Percentiles rank a stretch among this genome's conserved stretches.
These are phyloP conservation scores for Pleurotus djamor DNA, from an alignment of 768 basidiomycete genomes.

Conservation along the genomic window DNA sequence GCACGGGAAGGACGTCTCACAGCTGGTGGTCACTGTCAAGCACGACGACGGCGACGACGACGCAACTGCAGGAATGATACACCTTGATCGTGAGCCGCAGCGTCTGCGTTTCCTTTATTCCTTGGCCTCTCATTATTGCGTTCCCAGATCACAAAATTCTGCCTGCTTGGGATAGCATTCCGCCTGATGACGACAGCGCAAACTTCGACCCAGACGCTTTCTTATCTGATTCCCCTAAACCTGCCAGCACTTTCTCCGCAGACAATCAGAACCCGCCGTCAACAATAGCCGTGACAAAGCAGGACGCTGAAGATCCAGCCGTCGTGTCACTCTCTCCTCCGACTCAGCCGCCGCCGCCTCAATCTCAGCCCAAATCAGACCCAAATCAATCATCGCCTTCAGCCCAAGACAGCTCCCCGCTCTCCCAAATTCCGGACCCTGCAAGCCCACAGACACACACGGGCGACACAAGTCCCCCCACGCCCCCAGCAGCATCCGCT, in stretches of 20 bases:
- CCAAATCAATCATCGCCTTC: conserved; percentile 21
- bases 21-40: not conserved
- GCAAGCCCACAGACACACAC: conserved; percentile 28
- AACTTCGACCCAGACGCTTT: conserved; percentile 14
- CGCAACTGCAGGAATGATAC: conserved; percentile 36
- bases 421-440: conserved; percentile 53
- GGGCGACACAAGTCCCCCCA: not conserved
- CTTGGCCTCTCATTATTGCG: conserved; percentile 34
- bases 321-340: conserved; percentile 11
- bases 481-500: conserved; percentile 20
- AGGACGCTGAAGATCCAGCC: conserved; percentile 15
- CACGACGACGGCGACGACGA: not conserved
- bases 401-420: conserved; percentile 48
- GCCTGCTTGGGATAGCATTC: conserved; percentile 27
- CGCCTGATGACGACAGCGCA: conserved; percentile 16
- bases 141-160: conserved; percentile 23
- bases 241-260: conserved; percentile 12
- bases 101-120: conserved; percentile 33
- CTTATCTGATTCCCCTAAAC: conserved; percentile 15
- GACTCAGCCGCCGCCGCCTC: conserved; percentile 16
- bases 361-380: conserved; percentile 20
- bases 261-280: not conserved
- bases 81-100: conserved; percentile 51
- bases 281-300: conserved; percentile 17
- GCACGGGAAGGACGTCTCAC: not conserved